Evolutionary conservation across 2,329 filamentous ascomycete species (phyloP).

Genomic region (Calonectria pseudoturangicola): DNA sequence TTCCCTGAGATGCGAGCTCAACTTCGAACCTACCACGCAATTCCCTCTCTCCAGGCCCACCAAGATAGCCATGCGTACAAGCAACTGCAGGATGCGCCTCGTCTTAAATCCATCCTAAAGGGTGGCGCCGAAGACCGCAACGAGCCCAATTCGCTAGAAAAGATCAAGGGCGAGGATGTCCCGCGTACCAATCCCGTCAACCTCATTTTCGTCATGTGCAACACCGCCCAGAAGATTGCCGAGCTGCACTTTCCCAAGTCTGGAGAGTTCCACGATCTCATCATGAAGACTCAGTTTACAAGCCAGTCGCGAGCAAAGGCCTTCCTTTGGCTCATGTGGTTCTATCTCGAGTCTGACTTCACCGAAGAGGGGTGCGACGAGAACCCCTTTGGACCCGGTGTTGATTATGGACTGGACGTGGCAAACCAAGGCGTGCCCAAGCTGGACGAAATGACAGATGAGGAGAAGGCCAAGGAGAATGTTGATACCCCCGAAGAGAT

Average conservation of each 20-base stretch:
- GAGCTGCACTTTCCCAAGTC: conserved; percentile 91
- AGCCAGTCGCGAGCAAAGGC: conserved; percentile 89
- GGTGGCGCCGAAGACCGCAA: conserved; percentile 92
- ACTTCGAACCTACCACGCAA: conserved; percentile 97
- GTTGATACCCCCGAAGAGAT: conserved; percentile 82
- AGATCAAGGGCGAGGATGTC: conserved; percentile 80
- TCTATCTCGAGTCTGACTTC: conserved; percentile 97
- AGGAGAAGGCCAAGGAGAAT: conserved; percentile 82
- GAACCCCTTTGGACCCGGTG: conserved; percentile 89
- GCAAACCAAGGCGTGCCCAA: conserved; percentile 82
- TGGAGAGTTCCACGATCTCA: conserved; percentile 95
- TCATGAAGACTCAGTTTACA: conserved; percentile 91
- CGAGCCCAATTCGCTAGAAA: conserved; percentile 89
- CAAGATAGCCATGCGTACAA: conserved; percentile 98
- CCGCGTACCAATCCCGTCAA: conserved; percentile 96
- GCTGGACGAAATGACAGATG: conserved; percentile 78
- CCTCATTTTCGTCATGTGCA: conserved; percentile 94
- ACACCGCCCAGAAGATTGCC: conserved; percentile 92
- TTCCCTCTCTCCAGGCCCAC: conserved; percentile 94
- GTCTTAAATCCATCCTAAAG: conserved; percentile 97
- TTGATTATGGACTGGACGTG: conserved; percentile 78
- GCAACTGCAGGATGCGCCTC: conserved; percentile 95
- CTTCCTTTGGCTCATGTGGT: conserved; percentile 99
- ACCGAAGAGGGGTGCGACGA: conserved; percentile 89
- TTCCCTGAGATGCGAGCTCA: conserved; percentile 99